Percentiles rank a stretch among this genome's conserved stretches.
phyloP scores from a whole-genome alignment of 176 grass and related monocot genomes.

The Ensete ventricosum region DNA sequence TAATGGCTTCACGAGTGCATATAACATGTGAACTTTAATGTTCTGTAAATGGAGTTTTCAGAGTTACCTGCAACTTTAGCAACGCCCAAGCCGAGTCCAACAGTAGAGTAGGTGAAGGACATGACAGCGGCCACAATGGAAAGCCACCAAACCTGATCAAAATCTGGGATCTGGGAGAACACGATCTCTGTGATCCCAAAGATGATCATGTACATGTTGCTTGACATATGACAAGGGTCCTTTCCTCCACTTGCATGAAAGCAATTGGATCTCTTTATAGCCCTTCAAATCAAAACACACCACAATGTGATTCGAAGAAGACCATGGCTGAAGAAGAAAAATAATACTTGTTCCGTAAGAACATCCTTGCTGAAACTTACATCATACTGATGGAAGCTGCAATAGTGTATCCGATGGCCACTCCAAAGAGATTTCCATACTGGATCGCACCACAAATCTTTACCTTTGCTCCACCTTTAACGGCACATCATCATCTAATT shows the following conservation, averaged over 20 bases:
- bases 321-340: too few species aligned
- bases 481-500: too few species aligned
- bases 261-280: constrained; percentile 43
- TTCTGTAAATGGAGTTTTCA: too few species aligned
- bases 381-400: constrained; percentile 60
- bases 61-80: constrained; percentile 33
- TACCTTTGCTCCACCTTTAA: constrained; percentile 38
- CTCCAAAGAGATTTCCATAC: constrained; percentile 49
- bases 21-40: not conserved
- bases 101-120: constrained; percentile 46
- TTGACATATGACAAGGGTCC: constrained; percentile 28
- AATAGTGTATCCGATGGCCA: constrained; percentile 52
- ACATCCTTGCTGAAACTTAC: constrained; percentile 1
- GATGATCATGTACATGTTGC: constrained; percentile 49
- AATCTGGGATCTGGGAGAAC: constrained; percentile 56
- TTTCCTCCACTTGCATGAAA: constrained; percentile 23
- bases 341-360: too few species aligned
- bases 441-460: constrained; percentile 49
- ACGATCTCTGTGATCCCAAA: constrained; percentile 40
- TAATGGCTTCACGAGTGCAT: not conserved
- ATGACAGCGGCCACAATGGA: constrained; percentile 51
- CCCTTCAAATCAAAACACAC: constrained; percentile 24
- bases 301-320: too few species aligned
- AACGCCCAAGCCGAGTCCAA: constrained; percentile 40
- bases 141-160: constrained; percentile 52